These are phyloP conservation scores for Wickerhamiella azymoides DNA, from an alignment of 805 yeast genomes.

Conservation along the genomic window DNA sequence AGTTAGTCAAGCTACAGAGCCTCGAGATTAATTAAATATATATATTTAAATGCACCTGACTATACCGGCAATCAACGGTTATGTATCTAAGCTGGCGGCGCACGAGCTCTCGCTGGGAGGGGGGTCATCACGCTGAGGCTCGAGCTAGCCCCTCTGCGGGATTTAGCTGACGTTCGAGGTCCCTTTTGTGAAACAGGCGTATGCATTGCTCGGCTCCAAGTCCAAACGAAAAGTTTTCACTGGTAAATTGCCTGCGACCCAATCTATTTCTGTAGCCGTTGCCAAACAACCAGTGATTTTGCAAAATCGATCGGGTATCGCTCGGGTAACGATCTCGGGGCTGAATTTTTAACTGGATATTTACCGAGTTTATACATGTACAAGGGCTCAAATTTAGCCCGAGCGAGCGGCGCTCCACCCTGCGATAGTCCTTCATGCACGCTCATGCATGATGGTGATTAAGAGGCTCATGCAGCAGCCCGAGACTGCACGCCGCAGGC, in stretches of 20 bases:
- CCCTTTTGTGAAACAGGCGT: background rate
- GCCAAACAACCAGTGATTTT: background rate
- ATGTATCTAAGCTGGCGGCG: no score
- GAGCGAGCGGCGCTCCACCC: background rate
- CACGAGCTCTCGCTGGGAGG: no score
- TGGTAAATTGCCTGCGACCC: no score
- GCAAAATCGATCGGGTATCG: background rate
- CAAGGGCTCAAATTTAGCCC: no score
- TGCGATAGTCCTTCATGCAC: background rate
- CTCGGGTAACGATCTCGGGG: background rate
- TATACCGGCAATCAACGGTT: no score
- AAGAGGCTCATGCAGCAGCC: background rate
- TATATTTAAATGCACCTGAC: no score
- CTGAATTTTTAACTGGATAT: background rate
- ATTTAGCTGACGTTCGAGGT: no score
- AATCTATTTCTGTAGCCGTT: background rate
- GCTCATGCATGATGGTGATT: background rate
- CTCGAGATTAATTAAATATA: constrained; percentile 17
- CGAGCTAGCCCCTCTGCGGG: no score
- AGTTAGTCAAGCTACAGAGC: constrained; percentile 29
- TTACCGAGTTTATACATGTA: no score
- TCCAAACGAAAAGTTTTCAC: no score
- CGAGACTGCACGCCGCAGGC: no score
- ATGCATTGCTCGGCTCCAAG: background rate
- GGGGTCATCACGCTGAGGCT: no score